Evolutionary conservation across 345 rosid species (phyloP).

Genomic region (Anastatica hierochuntica): DNA sequence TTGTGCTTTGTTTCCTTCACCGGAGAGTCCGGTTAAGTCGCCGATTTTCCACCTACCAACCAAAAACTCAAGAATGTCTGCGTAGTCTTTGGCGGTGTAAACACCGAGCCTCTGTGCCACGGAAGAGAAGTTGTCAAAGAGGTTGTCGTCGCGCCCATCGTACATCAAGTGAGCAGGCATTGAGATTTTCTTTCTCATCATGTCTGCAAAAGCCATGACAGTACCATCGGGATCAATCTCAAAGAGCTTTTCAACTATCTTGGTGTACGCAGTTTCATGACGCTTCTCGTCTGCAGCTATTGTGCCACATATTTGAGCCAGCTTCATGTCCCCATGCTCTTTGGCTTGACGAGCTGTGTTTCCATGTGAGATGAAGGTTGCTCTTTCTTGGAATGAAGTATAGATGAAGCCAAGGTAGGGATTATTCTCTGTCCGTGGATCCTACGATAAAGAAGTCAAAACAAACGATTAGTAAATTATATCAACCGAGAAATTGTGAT

Average conservation of each 20-base stretch:
- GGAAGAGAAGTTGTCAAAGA: constrained; percentile 66
- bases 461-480: not conserved
- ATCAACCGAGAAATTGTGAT: not conserved
- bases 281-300: constrained; percentile 94
- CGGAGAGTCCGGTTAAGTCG: constrained; percentile 56
- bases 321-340: constrained; percentile 61
- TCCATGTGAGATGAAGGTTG: constrained; percentile 90
- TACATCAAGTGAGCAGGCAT: constrained; percentile 98
- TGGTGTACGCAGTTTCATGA: constrained; percentile 35
- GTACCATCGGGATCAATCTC: constrained; percentile 85
- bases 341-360: constrained; percentile 90
- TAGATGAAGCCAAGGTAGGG: constrained; percentile 77
- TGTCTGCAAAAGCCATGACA: constrained; percentile 65
- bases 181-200: constrained; percentile 92
- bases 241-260: constrained; percentile 74
- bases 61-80: constrained; percentile 77
- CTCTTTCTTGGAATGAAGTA: constrained; percentile 44
- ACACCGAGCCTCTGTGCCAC: constrained; percentile 36
- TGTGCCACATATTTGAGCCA: constrained; percentile 87
- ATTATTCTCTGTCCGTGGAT: constrained; percentile 70
- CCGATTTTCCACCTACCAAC: constrained; percentile 73
- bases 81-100: constrained; percentile 75
- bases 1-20: constrained; percentile 75
- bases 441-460: constrained; percentile 32
- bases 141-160: constrained; percentile 59